phyloP scores from a whole-genome alignment of 352 stramenopile genomes.

The Globisporangium abappressorium region DNA sequence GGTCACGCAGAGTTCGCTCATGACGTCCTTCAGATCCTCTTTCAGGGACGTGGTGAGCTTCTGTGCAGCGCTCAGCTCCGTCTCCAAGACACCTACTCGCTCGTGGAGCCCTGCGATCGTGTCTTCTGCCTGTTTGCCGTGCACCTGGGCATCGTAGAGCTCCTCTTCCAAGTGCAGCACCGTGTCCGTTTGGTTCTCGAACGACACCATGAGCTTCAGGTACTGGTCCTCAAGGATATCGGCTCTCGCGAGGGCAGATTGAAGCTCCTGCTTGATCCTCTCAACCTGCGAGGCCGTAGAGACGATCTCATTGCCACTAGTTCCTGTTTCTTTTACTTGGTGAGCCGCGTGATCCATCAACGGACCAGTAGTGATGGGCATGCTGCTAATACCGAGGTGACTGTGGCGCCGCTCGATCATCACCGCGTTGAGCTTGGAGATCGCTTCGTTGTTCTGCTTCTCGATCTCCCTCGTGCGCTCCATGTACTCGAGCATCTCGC shows the following conservation, averaged over 20 bases:
- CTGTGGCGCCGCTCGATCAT: conserved; percentile 7
- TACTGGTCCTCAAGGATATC: conserved; percentile 19
- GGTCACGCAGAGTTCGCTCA: conserved; percentile 17
- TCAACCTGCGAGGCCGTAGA: background rate
- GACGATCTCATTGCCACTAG: background rate
- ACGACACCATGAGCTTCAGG: conserved; percentile 20
- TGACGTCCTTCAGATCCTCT: conserved; percentile 10
- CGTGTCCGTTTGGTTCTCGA: conserved; percentile 11
- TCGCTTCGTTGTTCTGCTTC: conserved; percentile 18
- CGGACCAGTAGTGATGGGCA: background rate
- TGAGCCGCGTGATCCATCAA: background rate
- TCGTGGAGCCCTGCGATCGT: conserved; percentile 12
- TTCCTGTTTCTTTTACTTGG: background rate
- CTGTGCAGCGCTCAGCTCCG: conserved; percentile 3
- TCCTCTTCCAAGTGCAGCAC: conserved; percentile 15
- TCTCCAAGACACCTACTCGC: background rate
- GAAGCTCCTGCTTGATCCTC: conserved; percentile 12
- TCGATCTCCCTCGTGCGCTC: conserved; percentile 20
- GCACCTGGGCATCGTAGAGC: conserved; percentile 1
- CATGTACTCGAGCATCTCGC: conserved; percentile 18
- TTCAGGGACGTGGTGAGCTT: conserved; percentile 3
- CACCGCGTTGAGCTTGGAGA: conserved; percentile 9
- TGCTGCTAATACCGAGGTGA: background rate
- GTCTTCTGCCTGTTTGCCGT: background rate
- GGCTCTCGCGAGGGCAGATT: conserved; percentile 4